Conservation (phyloP, 805 yeast genomes). For the Metschnikowia shivogae region DNA sequence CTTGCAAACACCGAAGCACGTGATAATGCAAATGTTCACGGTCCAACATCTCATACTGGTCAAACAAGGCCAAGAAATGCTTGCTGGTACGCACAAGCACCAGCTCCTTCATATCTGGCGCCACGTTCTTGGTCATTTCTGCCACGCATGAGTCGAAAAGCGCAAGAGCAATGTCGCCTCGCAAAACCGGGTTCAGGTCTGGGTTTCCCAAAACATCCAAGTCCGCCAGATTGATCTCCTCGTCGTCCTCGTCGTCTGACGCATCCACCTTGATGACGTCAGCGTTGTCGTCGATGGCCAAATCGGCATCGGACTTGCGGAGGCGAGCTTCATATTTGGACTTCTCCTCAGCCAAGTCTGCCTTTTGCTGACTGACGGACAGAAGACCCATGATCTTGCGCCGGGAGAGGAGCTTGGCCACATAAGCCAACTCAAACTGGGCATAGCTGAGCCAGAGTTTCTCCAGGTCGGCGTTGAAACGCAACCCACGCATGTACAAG, state of each 20-base stretch:
- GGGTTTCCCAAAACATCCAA: conserved; percentile 78
- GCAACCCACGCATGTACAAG: conserved; percentile 75
- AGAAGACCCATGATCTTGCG: conserved; percentile 76
- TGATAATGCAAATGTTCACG: conserved; percentile 64
- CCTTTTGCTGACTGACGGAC: conserved; percentile 64
- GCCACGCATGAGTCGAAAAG: conserved; percentile 35
- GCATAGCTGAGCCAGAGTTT: conserved; percentile 82
- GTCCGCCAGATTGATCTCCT: conserved; percentile 79
- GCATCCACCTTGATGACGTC: conserved; percentile 43
- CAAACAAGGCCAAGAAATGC: conserved; percentile 54
- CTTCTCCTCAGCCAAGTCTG: conserved; percentile 37
- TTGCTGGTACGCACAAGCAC: conserved; percentile 38
- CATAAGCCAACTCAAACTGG: conserved; percentile 81
- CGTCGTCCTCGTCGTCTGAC: conserved; percentile 39
- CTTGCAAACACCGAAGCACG: conserved; percentile 51
- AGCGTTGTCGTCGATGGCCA: conserved; percentile 22
- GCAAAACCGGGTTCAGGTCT: conserved; percentile 74
- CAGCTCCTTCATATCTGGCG: conserved; percentile 29
- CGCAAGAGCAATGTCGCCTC: conserved; percentile 45
- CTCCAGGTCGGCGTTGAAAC: conserved; percentile 72
- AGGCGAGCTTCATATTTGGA: conserved; percentile 31
- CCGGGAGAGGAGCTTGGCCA: conserved; percentile 78
- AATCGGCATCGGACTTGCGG: conserved; percentile 14
- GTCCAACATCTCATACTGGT: conserved; percentile 64
- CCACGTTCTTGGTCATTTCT: conserved; percentile 25